Evolutionary conservation across 2,329 filamentous ascomycete species (phyloP), one percentile per base, ranked within the genome.

Genomic region (Leptographium radiaticola): DNA sequence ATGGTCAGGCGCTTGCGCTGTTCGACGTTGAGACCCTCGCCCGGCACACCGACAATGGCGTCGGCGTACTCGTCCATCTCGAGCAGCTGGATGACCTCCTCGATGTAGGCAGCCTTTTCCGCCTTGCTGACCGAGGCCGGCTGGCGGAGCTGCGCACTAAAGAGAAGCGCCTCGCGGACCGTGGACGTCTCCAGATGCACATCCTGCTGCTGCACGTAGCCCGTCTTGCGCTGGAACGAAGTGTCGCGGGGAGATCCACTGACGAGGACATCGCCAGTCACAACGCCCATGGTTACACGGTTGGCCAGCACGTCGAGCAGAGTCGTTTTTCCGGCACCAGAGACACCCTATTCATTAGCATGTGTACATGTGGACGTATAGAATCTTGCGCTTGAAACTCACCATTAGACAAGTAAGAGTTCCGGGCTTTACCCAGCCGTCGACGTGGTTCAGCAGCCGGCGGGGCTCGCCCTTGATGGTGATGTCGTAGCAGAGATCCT

Each of bases 391-490:
- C n/a, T 6, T 25, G 12, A 11, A 12, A 33, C 56, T 56, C 12
- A 75, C 80, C 89, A 95, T 95, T 4, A 95, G 75, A 42, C 88
- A 89, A 13, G 89, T 95, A 53, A 95, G 68, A 16, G 88, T 95
- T 56, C 90, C 90, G 4, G 90, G 90, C 68, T 94, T 93, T 56
- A 96, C 89, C 87, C 88, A 96, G 39, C 90, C 90, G 63, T 94
- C 86, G 13, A 95, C 87, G 58, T 93, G 75, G 62, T 95, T 84
- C 56, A 96, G 72, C 62, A 96, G 86, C 45, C 84, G 81, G 16
- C 89, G 79, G 1, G 75, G 71, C 62, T 91, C 81, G 15, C 75
- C 74, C 72, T 94, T 94, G 70, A 95, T 89, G 67, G 87, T 84
- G 66, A 83, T 73, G 56, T 83, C 76, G 62, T 79, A 95, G 70